Evolutionary conservation across 441 rosid species (phyloP).

Genomic region (Croton setiger): DNA sequence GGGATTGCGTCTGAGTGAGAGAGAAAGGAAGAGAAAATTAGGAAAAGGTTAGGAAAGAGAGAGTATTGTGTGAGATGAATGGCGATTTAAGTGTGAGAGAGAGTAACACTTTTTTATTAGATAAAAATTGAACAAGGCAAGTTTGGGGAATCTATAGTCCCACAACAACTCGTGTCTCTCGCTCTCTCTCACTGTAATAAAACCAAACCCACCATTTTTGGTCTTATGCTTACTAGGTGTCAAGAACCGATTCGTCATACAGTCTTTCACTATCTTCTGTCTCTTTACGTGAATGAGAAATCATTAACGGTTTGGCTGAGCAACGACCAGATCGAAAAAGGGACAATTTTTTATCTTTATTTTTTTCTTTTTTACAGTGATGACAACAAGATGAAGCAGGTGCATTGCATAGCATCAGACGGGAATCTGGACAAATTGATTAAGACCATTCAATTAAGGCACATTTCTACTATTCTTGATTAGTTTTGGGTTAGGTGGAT

Average conservation of each 20-base stretch:
- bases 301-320: background rate
- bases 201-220: background rate
- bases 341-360: too few species aligned
- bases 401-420: background rate
- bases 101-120: constrained; percentile 2
- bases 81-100: constrained; percentile 20
- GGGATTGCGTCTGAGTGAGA: background rate
- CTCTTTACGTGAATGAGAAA: background rate
- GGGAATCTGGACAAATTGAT: constrained; percentile 4
- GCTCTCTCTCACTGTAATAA: constrained; percentile 2
- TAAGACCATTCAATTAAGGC: constrained; percentile 1
- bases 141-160: background rate
- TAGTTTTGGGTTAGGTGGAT: background rate
- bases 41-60: constrained; percentile 25
- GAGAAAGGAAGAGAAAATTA: constrained; percentile 15
- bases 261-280: background rate
- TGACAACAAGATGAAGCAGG: background rate
- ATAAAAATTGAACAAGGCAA: background rate
- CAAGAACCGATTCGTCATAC: constrained; percentile 3
- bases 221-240: constrained; percentile 1
- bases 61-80: constrained; percentile 17
- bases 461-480: background rate
- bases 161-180: constrained; percentile 6
- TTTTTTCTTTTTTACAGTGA: background rate
- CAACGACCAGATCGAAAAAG: too few species aligned